Conservation (phyloP, 805 yeast species). For the Zygosaccharomyces pseudorouxii region DNA sequence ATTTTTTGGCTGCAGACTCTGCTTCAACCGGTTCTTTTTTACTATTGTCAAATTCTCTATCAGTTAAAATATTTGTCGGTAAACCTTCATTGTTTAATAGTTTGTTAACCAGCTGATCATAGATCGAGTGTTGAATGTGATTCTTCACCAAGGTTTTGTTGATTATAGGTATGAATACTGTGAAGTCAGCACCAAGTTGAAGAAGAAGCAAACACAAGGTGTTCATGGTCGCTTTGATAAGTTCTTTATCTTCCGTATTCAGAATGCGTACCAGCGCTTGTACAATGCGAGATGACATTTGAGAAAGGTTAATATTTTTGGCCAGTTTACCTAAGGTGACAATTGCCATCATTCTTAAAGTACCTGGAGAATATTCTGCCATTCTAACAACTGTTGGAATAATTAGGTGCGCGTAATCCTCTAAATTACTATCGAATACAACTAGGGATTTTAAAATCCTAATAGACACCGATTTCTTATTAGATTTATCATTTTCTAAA, state of each 20-base stretch:
- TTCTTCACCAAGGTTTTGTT: conserved; percentile 59
- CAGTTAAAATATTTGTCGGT: conserved; percentile 69
- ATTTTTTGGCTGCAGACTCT: conserved; percentile 65
- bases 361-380: conserved; percentile 63
- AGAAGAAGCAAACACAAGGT: conserved; percentile 70
- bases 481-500: conserved; percentile 65
- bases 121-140: conserved; percentile 63
- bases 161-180: conserved; percentile 80
- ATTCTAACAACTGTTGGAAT: conserved; percentile 81
- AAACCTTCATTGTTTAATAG: conserved; percentile 79
- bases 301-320: conserved; percentile 64
- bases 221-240: conserved; percentile 63
- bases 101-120: conserved; percentile 76
- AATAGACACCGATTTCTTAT: conserved; percentile 55
- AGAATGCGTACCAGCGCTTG: conserved; percentile 80
- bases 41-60: conserved; percentile 47
- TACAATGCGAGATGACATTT: conserved; percentile 84
- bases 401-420: conserved; percentile 80
- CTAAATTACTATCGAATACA: conserved; percentile 80
- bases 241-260: conserved; percentile 47
- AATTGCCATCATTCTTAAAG: conserved; percentile 67
- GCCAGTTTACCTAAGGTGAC: conserved; percentile 80
- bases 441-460: conserved; percentile 80
- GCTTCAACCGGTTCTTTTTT: conserved; percentile 41
- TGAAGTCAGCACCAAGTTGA: conserved; percentile 81